Base-by-base conservation (phyloP, 352 stramenopile species). In the Phytophthora fragariaefolia region DNA sequence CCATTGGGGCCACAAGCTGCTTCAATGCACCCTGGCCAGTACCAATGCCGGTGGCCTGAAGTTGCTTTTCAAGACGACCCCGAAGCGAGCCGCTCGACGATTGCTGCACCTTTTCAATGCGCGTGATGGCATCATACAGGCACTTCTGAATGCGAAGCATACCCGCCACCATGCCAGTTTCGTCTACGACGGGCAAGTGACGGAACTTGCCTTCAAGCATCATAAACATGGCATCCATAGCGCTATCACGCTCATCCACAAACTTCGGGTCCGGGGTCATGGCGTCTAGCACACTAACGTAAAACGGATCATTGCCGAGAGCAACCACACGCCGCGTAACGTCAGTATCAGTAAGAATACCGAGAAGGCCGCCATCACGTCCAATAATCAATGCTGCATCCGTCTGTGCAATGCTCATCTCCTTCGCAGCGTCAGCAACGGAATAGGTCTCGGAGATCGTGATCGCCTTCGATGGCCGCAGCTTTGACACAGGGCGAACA, bases 91-190 rank as follows among this genome's bases (percentile, higher is more conserved):
- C 84, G 38, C 85, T 95, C 6, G 86, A 92, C 7, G 82, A 80
- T 30, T 92, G 79, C 70, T 88, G 84, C 4, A 88, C 88, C 63
- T 94, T 98, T 66, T 99, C 98, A 6, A 99, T 85, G 43, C 98
- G 97, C 17, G 84, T 94, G 69, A 99, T 99, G 2, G 97, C 97
- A 72, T 99, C 97, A 83, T 99, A 98, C 60, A 99, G 71, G 64
- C 98, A 99, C 73, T 99, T 99, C 34, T 98, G 96, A 70, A 99
- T 99, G 50, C 98, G 96, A 32, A 99, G 83, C 79, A 99, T 92
- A 36, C 98, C 98, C 8, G 96, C 91, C 8, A 99, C 95, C 68
- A 92, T 94, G 9, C 88, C 86, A 24, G 91, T 83, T 24, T 81
- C 74, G 58, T 96, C 89, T 1, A 98, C 91, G 1, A 99, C 98